phyloP scores from a whole-genome alignment of 257 asterid species.

The Nicotiana tomentosiformis region DNA sequence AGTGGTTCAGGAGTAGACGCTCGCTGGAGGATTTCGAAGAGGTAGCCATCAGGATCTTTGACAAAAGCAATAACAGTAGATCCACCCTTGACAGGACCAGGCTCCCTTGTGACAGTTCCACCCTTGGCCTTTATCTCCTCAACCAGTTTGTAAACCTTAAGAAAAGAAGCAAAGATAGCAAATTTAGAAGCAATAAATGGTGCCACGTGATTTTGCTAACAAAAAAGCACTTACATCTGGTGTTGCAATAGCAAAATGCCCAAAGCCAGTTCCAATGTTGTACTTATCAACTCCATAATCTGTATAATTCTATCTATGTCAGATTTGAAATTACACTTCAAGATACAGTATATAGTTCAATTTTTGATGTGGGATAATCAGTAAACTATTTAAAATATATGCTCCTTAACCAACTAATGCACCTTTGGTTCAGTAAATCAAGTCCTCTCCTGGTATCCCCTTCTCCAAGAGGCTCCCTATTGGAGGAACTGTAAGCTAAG shows the following conservation, averaged over 20 bases:
- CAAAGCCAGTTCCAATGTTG: conserved; percentile 91
- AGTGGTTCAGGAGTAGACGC: conserved; percentile 95
- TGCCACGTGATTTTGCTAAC: neutral
- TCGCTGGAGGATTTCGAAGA: conserved; percentile 81
- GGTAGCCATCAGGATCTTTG: conserved; percentile 97
- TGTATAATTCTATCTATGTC: conserved; percentile 22
- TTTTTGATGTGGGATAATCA: neutral
- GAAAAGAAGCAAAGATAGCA: conserved; percentile 3
- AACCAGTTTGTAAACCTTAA: conserved; percentile 80
- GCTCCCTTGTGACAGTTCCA: conserved; percentile 90
- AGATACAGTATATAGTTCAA: neutral
- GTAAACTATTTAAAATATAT: neutral
- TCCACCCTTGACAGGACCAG: conserved; percentile 99
- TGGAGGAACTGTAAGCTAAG: neutral
- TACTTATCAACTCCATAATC: conserved; percentile 91
- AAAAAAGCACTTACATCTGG: conserved; percentile 60
- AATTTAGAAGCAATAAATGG: neutral
- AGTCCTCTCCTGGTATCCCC: neutral
- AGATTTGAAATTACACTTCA: neutral
- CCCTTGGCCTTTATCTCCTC: conserved; percentile 84
- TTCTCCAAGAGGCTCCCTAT: neutral
- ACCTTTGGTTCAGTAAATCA: neutral
- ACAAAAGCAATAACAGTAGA: conserved; percentile 83
- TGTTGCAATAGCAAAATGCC: conserved; percentile 95
- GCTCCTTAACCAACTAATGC: neutral